A percentile compares a stretch with the other conserved stretches of the same genome.
phyloP scores from a whole-genome alignment of 2,329 filamentous ascomycete species.

The Lomentospora prolificans region DNA sequence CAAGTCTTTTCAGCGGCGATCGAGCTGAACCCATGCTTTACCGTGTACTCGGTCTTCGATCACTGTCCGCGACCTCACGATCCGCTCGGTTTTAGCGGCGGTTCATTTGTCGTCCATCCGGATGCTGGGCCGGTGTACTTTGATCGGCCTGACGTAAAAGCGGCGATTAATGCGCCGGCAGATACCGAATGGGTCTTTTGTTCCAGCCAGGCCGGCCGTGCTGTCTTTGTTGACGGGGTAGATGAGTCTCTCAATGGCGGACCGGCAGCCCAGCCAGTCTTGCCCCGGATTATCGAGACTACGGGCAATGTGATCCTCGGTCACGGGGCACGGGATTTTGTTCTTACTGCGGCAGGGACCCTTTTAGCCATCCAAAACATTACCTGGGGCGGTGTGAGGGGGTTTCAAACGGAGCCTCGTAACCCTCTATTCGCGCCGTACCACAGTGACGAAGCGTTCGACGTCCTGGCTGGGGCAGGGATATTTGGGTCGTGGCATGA shows the following conservation, averaged over 20 bases:
- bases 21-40: constrained; percentile 65
- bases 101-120: constrained; percentile 50
- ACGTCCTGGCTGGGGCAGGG: constrained; percentile 49
- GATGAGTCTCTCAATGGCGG: constrained; percentile 31
- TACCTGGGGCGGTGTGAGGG: constrained; percentile 64
- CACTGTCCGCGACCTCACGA: constrained; percentile 65
- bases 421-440: constrained; percentile 63
- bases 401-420: constrained; percentile 52
- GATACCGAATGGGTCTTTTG: constrained; percentile 17
- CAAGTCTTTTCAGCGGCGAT: constrained; percentile 43
- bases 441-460: constrained; percentile 25
- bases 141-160: constrained; percentile 59
- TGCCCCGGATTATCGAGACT: constrained; percentile 57
- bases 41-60: constrained; percentile 63
- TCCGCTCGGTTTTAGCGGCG: constrained; percentile 59
- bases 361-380: constrained; percentile 70
- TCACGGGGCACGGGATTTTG: constrained; percentile 47
- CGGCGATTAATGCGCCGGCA: constrained; percentile 54
- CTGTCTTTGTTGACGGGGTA: constrained; percentile 30
- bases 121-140: constrained; percentile 57
- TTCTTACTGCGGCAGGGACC: constrained; percentile 59
- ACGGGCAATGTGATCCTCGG: not conserved
- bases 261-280: constrained; percentile 44
- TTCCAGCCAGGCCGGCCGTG: constrained; percentile 46
- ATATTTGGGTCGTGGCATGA: constrained; percentile 60